Evolutionary conservation across 2,329 filamentous ascomycete species (phyloP).

Genomic region (Cercospora sp.): DNA sequence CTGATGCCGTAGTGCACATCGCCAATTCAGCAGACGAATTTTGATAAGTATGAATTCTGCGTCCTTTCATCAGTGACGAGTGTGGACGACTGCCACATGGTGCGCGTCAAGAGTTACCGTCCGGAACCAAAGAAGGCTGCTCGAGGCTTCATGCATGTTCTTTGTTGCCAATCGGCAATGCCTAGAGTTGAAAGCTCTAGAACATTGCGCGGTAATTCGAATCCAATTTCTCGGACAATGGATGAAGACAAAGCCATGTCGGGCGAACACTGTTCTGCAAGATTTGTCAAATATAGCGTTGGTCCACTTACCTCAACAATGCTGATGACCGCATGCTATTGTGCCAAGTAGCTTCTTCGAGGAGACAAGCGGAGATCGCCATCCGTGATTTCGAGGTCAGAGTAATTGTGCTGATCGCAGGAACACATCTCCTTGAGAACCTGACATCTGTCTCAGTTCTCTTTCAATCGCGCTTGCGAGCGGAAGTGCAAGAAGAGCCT

Average conservation of each 20-base stretch:
- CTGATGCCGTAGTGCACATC: not conserved
- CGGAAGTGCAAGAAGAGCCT: not conserved
- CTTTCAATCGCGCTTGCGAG: slow-evolving; percentile 4
- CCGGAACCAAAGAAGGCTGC: not conserved
- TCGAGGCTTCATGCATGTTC: slow-evolving; percentile 1
- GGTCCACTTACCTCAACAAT: slow-evolving; percentile 1
- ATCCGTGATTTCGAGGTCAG: not conserved
- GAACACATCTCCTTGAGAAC: not conserved
- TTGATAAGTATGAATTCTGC: slow-evolving; percentile 9
- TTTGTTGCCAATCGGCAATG: slow-evolving; percentile 11
- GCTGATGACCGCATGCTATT: slow-evolving; percentile 5
- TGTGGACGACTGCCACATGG: slow-evolving; percentile 4
- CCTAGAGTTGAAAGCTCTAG: slow-evolving; percentile 13
- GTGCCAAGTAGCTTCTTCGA: not conserved
- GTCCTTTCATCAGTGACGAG: slow-evolving; percentile 4
- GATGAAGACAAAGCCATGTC: slow-evolving; percentile 14
- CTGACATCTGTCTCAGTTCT: slow-evolving; percentile 7
- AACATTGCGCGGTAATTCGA: slow-evolving; percentile 7
- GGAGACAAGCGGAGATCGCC: not conserved
- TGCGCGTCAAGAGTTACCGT: slow-evolving; percentile 16
- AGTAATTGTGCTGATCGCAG: not conserved
- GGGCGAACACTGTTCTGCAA: slow-evolving; percentile 8
- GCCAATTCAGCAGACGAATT: not conserved
- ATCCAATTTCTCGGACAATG: slow-evolving; percentile 10
- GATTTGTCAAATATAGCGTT: slow-evolving; percentile 9